These are phyloP conservation scores for Neurospora sublineolata DNA, from an alignment of 495 filamentous ascomycete genomes.

Conservation along the genomic window DNA sequence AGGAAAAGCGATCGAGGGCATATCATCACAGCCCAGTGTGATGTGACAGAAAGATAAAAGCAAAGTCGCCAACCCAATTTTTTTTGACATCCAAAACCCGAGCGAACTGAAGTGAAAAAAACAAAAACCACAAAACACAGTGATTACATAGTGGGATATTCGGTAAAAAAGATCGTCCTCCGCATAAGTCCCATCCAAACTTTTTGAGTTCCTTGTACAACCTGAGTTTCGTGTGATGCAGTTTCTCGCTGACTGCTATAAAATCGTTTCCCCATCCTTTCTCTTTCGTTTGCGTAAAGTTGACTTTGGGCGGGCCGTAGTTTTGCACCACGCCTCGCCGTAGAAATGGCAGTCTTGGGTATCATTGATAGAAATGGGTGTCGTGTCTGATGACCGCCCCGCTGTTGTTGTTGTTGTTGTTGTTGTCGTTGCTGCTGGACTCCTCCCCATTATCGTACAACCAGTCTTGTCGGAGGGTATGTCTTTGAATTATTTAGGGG, in stretches of 20 bases:
- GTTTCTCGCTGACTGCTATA: neutral
- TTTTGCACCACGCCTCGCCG: neutral
- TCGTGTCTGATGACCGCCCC: neutral
- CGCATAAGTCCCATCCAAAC: neutral
- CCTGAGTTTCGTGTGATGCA: constrained; percentile 1
- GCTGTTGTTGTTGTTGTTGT: neutral
- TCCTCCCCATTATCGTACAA: constrained; percentile 24
- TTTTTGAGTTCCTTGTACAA: constrained; percentile 7
- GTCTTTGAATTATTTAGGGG: constrained; percentile 4
- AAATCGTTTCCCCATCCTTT: neutral
- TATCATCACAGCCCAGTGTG: neutral
- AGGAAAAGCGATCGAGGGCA: constrained; percentile 6
- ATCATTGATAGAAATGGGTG: neutral
- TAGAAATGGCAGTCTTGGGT: neutral
- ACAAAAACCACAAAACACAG: neutral
- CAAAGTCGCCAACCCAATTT: neutral
- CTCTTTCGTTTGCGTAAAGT: neutral
- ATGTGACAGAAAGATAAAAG: neutral
- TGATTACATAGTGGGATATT: neutral
- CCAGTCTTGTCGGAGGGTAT: constrained; percentile 11
- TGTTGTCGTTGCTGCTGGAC: constrained; percentile 8
- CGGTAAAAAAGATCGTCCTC: neutral
- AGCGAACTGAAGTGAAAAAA: neutral
- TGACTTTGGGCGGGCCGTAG: neutral
- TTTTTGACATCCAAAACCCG: neutral